These are phyloP conservation scores for Trichoderma hamatum DNA, from an alignment of 2,329 filamentous ascomycete species.

Conservation along the genomic window DNA sequence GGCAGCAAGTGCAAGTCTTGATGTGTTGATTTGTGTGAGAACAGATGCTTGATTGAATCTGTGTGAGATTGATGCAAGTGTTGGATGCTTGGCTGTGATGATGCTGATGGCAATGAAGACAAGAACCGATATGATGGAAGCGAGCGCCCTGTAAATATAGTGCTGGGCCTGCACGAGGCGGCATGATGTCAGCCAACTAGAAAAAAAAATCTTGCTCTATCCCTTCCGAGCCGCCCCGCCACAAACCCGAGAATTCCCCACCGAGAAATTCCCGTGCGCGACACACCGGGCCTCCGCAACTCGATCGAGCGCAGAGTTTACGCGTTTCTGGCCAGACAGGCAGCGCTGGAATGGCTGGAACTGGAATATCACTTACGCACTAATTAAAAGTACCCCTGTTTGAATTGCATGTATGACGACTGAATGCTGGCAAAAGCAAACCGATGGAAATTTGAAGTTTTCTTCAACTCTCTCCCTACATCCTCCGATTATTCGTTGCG, in stretches of 20 bases:
- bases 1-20: not conserved
- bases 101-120: constrained; percentile 2
- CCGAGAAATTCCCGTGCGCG: constrained; percentile 25
- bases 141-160: constrained; percentile 22
- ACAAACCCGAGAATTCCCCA: constrained; percentile 26
- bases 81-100: not conserved
- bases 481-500: not conserved
- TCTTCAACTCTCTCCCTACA: not conserved
- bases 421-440: not conserved
- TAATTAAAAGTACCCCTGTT: not conserved
- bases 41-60: not conserved
- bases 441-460: not conserved
- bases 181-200: constrained; percentile 25
- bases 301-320: not conserved
- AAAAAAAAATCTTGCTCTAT: constrained; percentile 4
- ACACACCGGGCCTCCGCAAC: not conserved
- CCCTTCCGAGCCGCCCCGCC: constrained; percentile 27
- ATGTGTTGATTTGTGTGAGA: not conserved
- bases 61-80: not conserved
- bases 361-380: not conserved
- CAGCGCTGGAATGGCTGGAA: not conserved
- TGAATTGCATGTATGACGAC: not conserved
- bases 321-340: not conserved
- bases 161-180: not conserved
- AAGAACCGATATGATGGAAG: constrained; percentile 3